Base-by-base conservation (phyloP, 306 rosid genomes). In the Myrica gale region DNA sequence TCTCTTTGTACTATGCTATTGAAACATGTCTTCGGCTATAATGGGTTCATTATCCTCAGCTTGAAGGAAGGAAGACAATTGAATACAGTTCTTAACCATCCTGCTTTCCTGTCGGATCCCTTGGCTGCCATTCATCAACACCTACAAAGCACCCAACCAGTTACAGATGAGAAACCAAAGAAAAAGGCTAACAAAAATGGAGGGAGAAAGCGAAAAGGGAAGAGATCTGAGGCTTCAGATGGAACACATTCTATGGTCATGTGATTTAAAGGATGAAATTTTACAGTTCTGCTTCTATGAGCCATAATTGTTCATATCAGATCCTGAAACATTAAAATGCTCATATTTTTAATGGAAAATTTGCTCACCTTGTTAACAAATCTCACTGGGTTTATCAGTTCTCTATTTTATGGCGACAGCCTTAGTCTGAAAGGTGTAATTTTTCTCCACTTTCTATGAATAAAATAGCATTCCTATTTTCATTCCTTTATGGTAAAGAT, bases 21-120 rank as follows among this genome's bases (percentile, higher is more conserved):
- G 17, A n/a, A 26, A 8, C 11, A 6, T 48, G 43, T n/a, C 17
- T 1, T 46, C 68, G 56, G 61, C 73, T 67, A 84, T 68, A 43
- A 11, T 69, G 69, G 48, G 13, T 77, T 21, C n/a, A 15, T 75
- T 68, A 79, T 60, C 74, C 37, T 85, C 88, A 92, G 99, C 82
- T 77, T 87, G 88, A 84, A 84, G 78, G 99, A 95, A 86, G 86
- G 76, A 76, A 73, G 70, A 75, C 87, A 83, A 46, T 45, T 92
- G 82, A 80, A 61, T 52, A 73, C 75, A 4, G 86, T 90, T 85
- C 92, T 92, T 55, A 81, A 74, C 57, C 77, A 90, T 81, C 88
- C 87, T 13, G 61, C 70, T 11, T 89, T 88, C 88, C 87, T 77
- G 83, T 74, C 58, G 5, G 87, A 92, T 83, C 93, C 97, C 37